These are phyloP conservation scores for Cyphellophora europaea DNA, from an alignment of 2,329 filamentous ascomycete species.

Conservation along the genomic window DNA sequence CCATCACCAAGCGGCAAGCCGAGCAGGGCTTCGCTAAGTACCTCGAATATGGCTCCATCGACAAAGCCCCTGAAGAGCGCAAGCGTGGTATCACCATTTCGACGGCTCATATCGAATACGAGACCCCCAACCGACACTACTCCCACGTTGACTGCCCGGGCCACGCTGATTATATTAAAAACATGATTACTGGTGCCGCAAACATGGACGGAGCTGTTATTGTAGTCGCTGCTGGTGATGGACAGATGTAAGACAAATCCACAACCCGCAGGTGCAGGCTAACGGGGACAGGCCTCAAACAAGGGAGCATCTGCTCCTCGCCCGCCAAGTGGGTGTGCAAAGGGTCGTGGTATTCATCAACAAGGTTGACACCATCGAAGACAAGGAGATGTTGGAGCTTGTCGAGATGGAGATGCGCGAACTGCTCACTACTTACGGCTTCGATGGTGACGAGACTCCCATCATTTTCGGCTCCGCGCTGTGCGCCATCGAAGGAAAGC, in stretches of 20 bases:
- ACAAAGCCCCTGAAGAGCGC: conserved; percentile 98
- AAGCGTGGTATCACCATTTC: conserved; percentile 99
- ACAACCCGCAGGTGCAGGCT: neutral
- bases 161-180: conserved; percentile 99
- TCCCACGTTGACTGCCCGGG: conserved; percentile 99
- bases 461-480: conserved; percentile 96
- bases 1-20: conserved; percentile 96
- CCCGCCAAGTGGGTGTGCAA: conserved; percentile 96
- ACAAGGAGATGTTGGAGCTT: conserved; percentile 98
- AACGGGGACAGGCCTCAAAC: conserved; percentile 65
- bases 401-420: conserved; percentile 99
- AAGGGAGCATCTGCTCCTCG: conserved; percentile 92
- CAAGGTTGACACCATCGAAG: conserved; percentile 96
- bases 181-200: conserved; percentile 99
- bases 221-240: conserved; percentile 94
- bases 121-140: conserved; percentile 90
- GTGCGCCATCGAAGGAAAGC: conserved; percentile 79
- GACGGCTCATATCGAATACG: conserved; percentile 96
- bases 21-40: conserved; percentile 90
- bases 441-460: conserved; percentile 95
- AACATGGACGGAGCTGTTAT: conserved; percentile 99
- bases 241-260: conserved; percentile 64
- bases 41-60: conserved; percentile 94
- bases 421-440: conserved; percentile 82
- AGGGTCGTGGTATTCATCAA: conserved; percentile 99